Base-by-base conservation (phyloP, 768 basidiomycete species). In the Collybia nuda region DNA sequence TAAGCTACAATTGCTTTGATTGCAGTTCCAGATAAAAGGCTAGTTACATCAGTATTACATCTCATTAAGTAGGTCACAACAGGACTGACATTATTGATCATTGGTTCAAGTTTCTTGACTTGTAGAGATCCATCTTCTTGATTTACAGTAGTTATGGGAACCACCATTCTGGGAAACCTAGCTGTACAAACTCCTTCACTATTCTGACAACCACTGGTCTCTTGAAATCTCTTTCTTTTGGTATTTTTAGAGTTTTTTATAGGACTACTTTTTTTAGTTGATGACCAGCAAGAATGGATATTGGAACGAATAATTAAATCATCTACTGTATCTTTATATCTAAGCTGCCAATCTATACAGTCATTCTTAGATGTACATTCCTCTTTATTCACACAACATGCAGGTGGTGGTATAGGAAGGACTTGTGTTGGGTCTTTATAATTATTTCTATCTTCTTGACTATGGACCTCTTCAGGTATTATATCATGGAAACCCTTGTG, bases 1-100 rank as follows among this genome's bases (percentile, higher is more conserved):
- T 73, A 72, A 5, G 63, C 59, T 0, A 70, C 53, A 2, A 69
- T 56, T 8, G 67, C 64, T 24, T 69, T 67, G 2, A 74, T 53
- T 0, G 65, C 55, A 2, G 70, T 71, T 2, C 71, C 69, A 11
- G 67, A 71, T 11, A 66, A 38, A 2, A 72, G 44, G 44, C 59
- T 58, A 0, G 62, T 65, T 0, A 62, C 59, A 56, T 73, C 66
- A 6, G 67, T 44, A 15, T 44, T 44, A 18, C 44, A 44, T 9
- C 44, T 12, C 28, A 44, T 12, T 17, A 44, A 2, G 12, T 35
- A 44, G 5, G 44, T 44, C 12, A 44, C 29, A 19, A 44, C 6
- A 49, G 8, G 43, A 7, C 23, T 44, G 32, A 44, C 24, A 1
- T 22, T 29, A 44, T 44, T 44, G 7, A 44, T 5, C 26, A 24